These are phyloP conservation scores for Pythium plurisporium DNA, from an alignment of 352 stramenopile genomes.

Conservation along the genomic window DNA sequence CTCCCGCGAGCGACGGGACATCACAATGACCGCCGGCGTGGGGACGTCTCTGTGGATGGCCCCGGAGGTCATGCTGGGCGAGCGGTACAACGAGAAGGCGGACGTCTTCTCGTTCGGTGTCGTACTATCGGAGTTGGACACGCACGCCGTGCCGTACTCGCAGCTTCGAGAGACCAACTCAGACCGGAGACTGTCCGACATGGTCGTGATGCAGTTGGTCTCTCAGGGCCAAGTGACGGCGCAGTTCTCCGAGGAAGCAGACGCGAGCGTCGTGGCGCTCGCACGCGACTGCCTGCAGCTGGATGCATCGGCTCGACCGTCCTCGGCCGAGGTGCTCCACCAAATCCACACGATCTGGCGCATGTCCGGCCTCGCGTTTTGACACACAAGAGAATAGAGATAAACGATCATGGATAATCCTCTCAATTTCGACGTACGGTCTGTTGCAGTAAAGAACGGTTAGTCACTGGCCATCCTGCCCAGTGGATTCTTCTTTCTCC, in stretches of 20 bases:
- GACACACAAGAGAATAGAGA: too few species aligned
- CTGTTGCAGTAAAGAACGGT: too few species aligned
- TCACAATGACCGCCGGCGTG: conserved; percentile 36
- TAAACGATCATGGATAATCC: too few species aligned
- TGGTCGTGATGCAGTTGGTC: conserved; percentile 26
- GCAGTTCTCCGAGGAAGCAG: conserved; percentile 28
- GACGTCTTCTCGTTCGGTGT: conserved; percentile 12
- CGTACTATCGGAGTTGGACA: conserved; percentile 6
- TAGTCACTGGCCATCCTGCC: too few species aligned
- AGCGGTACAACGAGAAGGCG: conserved; percentile 19
- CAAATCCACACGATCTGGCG: background rate
- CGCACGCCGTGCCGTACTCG: conserved; percentile 33
- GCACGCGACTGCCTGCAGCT: conserved; percentile 1
- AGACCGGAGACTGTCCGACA: background rate
- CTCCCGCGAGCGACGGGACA: conserved; percentile 18
- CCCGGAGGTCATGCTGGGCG: conserved; percentile 29
- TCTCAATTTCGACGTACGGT: too few species aligned
- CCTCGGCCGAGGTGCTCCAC: background rate
- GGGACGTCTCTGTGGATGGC: conserved; percentile 42
- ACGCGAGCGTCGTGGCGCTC: background rate
- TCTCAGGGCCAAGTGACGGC: conserved; percentile 25
- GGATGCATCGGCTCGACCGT: background rate
- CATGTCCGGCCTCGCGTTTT: too few species aligned
- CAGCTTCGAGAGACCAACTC: background rate
- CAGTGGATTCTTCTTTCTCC: too few species aligned